Evolutionary conservation across 495 filamentous ascomycete genomes (phyloP).

Genomic region (Sordaria brevicollis): DNA sequence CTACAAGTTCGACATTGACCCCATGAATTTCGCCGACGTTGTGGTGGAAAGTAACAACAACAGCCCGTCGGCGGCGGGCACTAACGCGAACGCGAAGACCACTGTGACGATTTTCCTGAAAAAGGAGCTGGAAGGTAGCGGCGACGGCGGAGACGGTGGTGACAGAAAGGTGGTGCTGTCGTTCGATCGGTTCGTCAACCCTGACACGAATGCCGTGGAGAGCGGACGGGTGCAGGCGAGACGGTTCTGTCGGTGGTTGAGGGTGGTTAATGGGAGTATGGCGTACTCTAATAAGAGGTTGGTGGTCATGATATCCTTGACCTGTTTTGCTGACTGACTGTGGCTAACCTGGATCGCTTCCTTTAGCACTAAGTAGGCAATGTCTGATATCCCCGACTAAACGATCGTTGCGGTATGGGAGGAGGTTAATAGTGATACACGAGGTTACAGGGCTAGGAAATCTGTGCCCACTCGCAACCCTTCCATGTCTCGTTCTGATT

Average conservation of each 20-base stretch:
- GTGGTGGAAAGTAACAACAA: conserved; percentile 9
- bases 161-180: conserved; percentile 2
- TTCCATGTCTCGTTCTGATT: too few species aligned
- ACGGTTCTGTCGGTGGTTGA: conserved; percentile 24
- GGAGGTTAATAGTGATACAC: too few species aligned
- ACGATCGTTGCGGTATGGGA: too few species aligned
- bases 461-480: too few species aligned
- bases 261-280: conserved; percentile 14
- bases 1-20: conserved; percentile 11
- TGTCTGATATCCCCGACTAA: too few species aligned
- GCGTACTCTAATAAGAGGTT: conserved; percentile 1
- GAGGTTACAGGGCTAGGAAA: too few species aligned
- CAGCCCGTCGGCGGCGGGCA: neutral
- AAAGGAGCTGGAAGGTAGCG: neutral
- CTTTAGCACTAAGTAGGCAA: neutral
- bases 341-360: neutral
- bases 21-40: conserved; percentile 6
- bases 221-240: conserved; percentile 23
- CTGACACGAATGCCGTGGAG: conserved; percentile 3
- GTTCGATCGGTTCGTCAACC: neutral
- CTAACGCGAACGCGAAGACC: neutral
- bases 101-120: conserved; percentile 1
- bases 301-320: neutral
- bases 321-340: neutral
- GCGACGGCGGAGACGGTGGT: conserved; percentile 2